Conservation (phyloP, 2,329 filamentous ascomycete genomes). For the Aspergillus hiratsukae region DNA sequence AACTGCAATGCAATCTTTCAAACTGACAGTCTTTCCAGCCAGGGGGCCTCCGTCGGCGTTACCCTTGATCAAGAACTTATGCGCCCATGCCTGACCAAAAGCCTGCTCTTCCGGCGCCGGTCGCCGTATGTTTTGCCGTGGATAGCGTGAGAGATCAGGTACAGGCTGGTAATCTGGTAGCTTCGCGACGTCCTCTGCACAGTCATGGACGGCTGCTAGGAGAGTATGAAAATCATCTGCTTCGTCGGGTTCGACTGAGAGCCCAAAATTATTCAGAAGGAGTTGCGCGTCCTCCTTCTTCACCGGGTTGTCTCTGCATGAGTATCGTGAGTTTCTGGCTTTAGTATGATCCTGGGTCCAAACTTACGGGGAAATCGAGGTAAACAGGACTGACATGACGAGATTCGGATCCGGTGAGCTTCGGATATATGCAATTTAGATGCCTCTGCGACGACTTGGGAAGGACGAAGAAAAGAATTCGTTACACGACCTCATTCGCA, state of each 20-base stretch:
- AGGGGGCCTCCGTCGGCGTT: slow-evolving; percentile 24
- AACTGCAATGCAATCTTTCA: slow-evolving; percentile 55
- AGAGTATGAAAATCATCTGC: slow-evolving; percentile 45
- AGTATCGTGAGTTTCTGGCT: not conserved
- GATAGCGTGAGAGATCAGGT: slow-evolving; percentile 41
- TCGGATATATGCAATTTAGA: not conserved
- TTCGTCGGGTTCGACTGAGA: slow-evolving; percentile 36
- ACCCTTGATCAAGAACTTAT: slow-evolving; percentile 45
- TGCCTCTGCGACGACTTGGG: not conserved
- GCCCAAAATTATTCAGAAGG: slow-evolving; percentile 33
- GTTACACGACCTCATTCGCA: not conserved
- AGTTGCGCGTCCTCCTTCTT: slow-evolving; percentile 37
- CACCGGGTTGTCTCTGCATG: slow-evolving; percentile 36
- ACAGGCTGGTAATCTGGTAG: slow-evolving; percentile 47
- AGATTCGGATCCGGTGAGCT: not conserved
- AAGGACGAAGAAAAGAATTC: not conserved
- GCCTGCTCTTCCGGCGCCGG: slow-evolving; percentile 40
- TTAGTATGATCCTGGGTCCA: not conserved
- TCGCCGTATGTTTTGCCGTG: slow-evolving; percentile 42
- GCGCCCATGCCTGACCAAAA: slow-evolving; percentile 50
- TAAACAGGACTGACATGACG: slow-evolving; percentile 26
- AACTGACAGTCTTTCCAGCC: slow-evolving; percentile 45
- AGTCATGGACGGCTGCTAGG: slow-evolving; percentile 50
- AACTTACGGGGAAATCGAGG: slow-evolving; percentile 24
- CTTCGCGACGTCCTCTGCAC: slow-evolving; percentile 42